Conservation (phyloP, 2,329 filamentous ascomycete genomes). For the Escovopsis sp. region DNA sequence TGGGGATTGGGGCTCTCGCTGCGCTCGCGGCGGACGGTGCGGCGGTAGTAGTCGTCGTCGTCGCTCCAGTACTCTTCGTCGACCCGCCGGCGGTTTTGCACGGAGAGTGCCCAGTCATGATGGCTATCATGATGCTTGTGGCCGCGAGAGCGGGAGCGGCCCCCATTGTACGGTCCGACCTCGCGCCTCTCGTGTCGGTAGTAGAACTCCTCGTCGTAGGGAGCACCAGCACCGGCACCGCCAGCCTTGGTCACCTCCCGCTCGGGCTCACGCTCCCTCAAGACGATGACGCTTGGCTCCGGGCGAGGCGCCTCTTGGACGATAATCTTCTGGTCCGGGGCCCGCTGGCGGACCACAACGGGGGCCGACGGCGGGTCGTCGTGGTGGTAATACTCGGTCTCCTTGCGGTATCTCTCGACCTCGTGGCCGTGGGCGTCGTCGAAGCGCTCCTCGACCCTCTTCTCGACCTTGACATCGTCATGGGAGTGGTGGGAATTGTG, state of each 20-base stretch:
- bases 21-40: constrained; percentile 32
- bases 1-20: constrained; percentile 32
- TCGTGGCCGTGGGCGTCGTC: constrained; percentile 32
- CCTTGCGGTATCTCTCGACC: constrained; percentile 43
- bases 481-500: constrained; percentile 24
- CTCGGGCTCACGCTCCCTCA: constrained; percentile 26
- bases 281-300: constrained; percentile 29
- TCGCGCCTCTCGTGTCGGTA: constrained; percentile 32
- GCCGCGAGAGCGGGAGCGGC: constrained; percentile 12
- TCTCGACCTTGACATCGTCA: constrained; percentile 39
- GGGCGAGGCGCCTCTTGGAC: constrained; percentile 39
- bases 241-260: constrained; percentile 21
- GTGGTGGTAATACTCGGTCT: constrained; percentile 46
- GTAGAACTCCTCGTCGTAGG: constrained; percentile 33
- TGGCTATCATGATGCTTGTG: constrained; percentile 22
- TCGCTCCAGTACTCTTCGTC: constrained; percentile 28
- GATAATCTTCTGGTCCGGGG: constrained; percentile 44
- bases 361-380: constrained; percentile 33
- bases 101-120: constrained; percentile 18
- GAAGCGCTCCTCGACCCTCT: constrained; percentile 33
- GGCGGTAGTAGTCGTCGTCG: constrained; percentile 33
- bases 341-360: constrained; percentile 40
- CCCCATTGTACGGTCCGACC: constrained; percentile 23
- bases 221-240: no score
- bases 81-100: constrained; percentile 25